A percentile compares a stretch with the other conserved stretches of the same genome.
These are phyloP conservation scores for Penicillium janthinellum DNA, from an alignment of 2,329 filamentous ascomycete species.

Conservation along the genomic window DNA sequence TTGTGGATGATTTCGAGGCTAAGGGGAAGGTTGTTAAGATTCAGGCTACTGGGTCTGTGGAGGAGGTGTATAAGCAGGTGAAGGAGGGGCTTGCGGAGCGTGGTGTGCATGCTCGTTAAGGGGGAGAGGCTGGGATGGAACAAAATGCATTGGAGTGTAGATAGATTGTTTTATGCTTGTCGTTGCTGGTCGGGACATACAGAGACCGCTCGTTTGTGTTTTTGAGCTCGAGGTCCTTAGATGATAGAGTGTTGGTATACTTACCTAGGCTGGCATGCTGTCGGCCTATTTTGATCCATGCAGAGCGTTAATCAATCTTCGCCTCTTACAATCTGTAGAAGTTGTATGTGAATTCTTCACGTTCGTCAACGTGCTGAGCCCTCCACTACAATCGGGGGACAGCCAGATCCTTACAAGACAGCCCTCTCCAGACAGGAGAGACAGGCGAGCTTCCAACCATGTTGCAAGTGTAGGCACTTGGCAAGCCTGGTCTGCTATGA, in stretches of 20 bases:
- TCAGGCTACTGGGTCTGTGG: conserved; percentile 67
- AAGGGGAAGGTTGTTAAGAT: conserved; percentile 80
- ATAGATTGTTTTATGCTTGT: not conserved
- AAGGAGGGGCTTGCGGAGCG: conserved; percentile 50
- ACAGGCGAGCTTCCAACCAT: no score
- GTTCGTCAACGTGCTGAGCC: no score
- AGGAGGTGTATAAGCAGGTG: conserved; percentile 63
- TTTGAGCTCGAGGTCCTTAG: not conserved
- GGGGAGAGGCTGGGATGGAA: not conserved
- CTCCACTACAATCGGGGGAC: no score
- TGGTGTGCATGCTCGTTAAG: conserved; percentile 37
- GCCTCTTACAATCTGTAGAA: no score
- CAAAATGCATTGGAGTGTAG: not conserved
- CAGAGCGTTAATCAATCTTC: not conserved
- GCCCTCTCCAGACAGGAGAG: no score
- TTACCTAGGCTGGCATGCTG: not conserved
- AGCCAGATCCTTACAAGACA: no score
- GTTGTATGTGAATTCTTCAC: no score
- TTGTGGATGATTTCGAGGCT: conserved; percentile 79
- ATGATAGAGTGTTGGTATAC: not conserved
- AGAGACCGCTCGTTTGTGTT: not conserved
- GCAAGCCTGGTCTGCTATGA: no score
- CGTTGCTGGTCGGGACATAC: not conserved
- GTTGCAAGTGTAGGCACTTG: no score
- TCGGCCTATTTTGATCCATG: not conserved